Evolutionary conservation across 1,284 basidiomycete species (phyloP), one percentile per base, ranked within the genome.

Genomic region (Cryptococcus maquisensis): DNA sequence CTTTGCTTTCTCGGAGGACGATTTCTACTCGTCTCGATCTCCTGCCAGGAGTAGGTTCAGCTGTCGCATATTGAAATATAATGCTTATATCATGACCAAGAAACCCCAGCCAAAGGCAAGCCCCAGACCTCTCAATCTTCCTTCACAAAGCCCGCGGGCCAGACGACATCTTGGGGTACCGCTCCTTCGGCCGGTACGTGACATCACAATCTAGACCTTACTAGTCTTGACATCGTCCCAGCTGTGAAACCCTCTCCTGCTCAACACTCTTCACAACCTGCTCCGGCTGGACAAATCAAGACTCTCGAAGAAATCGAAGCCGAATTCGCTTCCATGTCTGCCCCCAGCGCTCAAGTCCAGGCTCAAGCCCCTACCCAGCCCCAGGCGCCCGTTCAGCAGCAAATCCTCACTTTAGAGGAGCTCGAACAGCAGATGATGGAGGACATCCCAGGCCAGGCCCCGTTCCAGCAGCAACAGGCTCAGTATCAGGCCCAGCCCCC

Each of bases 251-350:
- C 75, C 13, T 69, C 77, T 52, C 62, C 69, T 45, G 63, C 71
- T 28, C 60, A 24, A 47, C 59, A 16, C 47, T 60, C 10, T 51
- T 49, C 44, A 13, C 60, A 55, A 43, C 58, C 57, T 37, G 67
- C 52, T 43, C 64, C 67, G 9, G 79, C 78, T 43, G 76, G 73
- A 2, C 82, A 84, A 37, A 82, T 84, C 32, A 84, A 87, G 54
- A 95, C 91, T 0, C 75, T 98, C 24, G 89, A 93, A 62, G 92
- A 98, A 72, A 90, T 98, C 59, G 95, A 98, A 73, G 87, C 88
- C 3, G 90, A 98, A 74, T 90, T 95, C 87, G 65, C 75, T 15
- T 60, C 62, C 3, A 61, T 69, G 20, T 52, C 61, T 39, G 52
- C 67, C 2, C 40, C 35, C 20, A 41, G 35, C 18, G 40, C 48